Evolutionary conservation across 768 basidiomycete genomes (phyloP), one percentile per base, ranked within the genome.

Genomic region (Leccinum subtestaceum): DNA sequence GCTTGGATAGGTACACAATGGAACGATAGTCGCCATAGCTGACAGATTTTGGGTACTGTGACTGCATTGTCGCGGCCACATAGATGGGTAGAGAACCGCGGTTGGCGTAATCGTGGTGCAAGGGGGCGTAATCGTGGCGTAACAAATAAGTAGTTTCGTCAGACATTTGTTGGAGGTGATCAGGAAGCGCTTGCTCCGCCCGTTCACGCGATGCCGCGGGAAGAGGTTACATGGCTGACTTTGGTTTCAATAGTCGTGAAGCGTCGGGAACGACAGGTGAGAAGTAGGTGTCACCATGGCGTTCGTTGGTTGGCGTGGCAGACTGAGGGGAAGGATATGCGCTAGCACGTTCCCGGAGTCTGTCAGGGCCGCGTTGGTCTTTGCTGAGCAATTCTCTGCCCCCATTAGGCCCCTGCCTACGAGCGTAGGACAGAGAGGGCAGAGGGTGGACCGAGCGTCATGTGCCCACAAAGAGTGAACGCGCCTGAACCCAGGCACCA

Each of bases 351-450:
- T 56, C 57, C 32, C 40, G 50, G 7, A 23, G 6, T 45, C 32
- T 12, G 29, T 54, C 49, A 9, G 57, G 23, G 45, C 4, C 38
- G 9, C 38, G n/a, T 21, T 51, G 62, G 12, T 57, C 58, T 15
- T 15, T 25, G 21, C 11, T 7, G 25, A 55, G 49, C 4, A 51
- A 43, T 36, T 53, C 55, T 17, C 46, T 40, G 21, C 45, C 55
- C 31, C 47, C 27, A 4, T 60, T 63, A 15, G 13, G 53, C 3
- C 59, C 61, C 21, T 59, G 55, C 34, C 62, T 67, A 3, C 56
- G 71, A 5, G 75, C 65, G 67, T 48, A 78, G 70, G 40, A 78
- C 52, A 15, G 77, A 76, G 36, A 76, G 67, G 10, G 67, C 72
- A 3, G 76, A 78, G 46, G 74, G 73, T 15, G 60, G 61, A 1